Conservation (phyloP, 371 early-diverging fungal genomes). For the Amoeboaphelidium protococcarum region DNA sequence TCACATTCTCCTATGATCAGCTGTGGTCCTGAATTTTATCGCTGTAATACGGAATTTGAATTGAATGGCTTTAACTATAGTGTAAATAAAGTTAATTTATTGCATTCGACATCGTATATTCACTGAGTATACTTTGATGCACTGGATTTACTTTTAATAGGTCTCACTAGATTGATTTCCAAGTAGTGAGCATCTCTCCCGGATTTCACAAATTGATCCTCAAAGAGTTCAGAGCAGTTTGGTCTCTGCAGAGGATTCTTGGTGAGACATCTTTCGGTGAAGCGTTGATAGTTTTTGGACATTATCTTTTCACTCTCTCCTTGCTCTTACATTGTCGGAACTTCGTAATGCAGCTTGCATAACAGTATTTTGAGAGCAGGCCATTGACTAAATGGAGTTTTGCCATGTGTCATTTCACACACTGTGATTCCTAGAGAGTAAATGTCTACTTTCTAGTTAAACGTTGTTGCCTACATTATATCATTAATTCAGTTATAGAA, state of each 20-base stretch:
- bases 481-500: neutral
- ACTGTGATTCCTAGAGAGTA: conserved; percentile 24
- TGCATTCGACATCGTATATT: neutral
- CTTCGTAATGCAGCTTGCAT: conserved; percentile 16
- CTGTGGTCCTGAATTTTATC: neutral
- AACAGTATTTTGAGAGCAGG: conserved; percentile 20
- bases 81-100: neutral
- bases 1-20: neutral
- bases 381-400: conserved; percentile 25
- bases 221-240: conserved; percentile 11
- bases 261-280: conserved; percentile 13
- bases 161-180: conserved; percentile 2
- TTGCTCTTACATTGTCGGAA: conserved; percentile 6
- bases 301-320: neutral
- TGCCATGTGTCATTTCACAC: conserved; percentile 18
- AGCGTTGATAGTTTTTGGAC: conserved; percentile 12
- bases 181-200: conserved; percentile 11
- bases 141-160: neutral
- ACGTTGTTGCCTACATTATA: neutral
- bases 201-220: conserved; percentile 16
- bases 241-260: conserved; percentile 18
- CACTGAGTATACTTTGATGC: neutral
- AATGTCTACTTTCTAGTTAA: conserved; percentile 19
- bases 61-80: neutral
- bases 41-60: neutral